These are phyloP conservation scores for Ascoidea asiatica DNA, from an alignment of 805 yeast genomes.

Conservation along the genomic window DNA sequence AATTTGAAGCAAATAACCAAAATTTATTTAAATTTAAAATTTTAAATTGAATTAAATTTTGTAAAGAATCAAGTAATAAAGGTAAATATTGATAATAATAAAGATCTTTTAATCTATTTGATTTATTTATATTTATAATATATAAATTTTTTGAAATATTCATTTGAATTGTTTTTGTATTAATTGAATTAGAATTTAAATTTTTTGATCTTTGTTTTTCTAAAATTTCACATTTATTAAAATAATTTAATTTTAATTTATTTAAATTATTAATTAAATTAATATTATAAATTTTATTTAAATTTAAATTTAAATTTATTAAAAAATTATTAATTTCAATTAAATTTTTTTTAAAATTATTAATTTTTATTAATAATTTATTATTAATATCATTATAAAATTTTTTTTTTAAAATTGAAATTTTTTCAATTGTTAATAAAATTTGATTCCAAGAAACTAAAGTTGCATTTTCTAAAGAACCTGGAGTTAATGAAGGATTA, in stretches of 20 bases:
- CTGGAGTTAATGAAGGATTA: constrained; percentile 83
- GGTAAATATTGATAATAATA: constrained; percentile 89
- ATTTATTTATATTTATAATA: constrained; percentile 65
- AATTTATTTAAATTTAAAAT: constrained; percentile 59
- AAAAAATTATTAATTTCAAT: neutral
- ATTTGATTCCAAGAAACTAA: constrained; percentile 86
- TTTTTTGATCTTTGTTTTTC: constrained; percentile 70
- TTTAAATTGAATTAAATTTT: constrained; percentile 70
- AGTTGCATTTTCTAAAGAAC: constrained; percentile 80
- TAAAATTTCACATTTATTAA: constrained; percentile 64
- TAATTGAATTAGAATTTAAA: constrained; percentile 31
- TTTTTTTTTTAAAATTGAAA: constrained; percentile 51
- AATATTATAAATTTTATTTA: constrained; percentile 21
- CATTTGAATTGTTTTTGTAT: constrained; percentile 50
- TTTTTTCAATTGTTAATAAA: constrained; percentile 67
- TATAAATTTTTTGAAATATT: constrained; percentile 77
- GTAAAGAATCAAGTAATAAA: constrained; percentile 72
- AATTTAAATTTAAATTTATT: constrained; percentile 1
- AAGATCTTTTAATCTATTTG: constrained; percentile 87
- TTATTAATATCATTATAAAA: constrained; percentile 46
- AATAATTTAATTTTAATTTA: constrained; percentile 66
- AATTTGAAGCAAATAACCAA: constrained; percentile 42
- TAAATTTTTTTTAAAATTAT: neutral
- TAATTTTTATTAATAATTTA: constrained; percentile 23
- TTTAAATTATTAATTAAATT: constrained; percentile 40